Percentiles rank a stretch among this genome's conserved stretches.
Conservation (phyloP, 2,329 filamentous ascomycete species). For the Aspergillus neotritici region DNA sequence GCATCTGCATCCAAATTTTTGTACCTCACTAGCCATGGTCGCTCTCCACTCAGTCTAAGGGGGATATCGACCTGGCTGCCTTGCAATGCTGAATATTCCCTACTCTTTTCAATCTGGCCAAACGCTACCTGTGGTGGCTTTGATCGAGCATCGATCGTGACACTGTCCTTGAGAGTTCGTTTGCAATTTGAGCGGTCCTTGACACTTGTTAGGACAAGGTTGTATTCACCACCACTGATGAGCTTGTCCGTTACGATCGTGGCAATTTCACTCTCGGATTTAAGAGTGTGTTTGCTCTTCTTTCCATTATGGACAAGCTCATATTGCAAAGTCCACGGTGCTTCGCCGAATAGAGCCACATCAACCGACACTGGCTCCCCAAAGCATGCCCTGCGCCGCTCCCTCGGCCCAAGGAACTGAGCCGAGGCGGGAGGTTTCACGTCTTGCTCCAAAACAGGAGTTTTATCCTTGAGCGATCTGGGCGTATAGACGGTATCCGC, state of each 20-base stretch:
- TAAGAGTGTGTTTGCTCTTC: conserved; percentile 62
- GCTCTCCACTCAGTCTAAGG: conserved; percentile 75
- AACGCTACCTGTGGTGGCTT: conserved; percentile 85
- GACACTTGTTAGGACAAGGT: conserved; percentile 75
- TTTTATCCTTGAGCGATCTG: conserved; percentile 56
- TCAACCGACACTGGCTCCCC: conserved; percentile 72
- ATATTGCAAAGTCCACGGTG: conserved; percentile 85
- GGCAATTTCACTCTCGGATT: conserved; percentile 58
- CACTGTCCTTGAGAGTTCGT: conserved; percentile 75
- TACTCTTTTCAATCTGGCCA: conserved; percentile 75
- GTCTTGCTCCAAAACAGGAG: conserved; percentile 70
- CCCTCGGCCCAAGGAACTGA: conserved; percentile 53
- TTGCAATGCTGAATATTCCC: conserved; percentile 69
- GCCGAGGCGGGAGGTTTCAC: conserved; percentile 91
- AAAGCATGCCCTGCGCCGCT: conserved; percentile 65
- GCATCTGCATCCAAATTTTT: conserved; percentile 57
- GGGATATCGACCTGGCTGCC: conserved; percentile 69
- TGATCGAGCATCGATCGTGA: conserved; percentile 78
- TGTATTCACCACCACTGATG: conserved; percentile 81
- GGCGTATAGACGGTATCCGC: conserved; percentile 75
- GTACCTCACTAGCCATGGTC: conserved; percentile 77
- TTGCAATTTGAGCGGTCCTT: conserved; percentile 84
- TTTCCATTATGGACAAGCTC: conserved; percentile 87
- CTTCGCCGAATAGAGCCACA: conserved; percentile 70
- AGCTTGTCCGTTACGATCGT: conserved; percentile 72